Evolutionary conservation across 495 filamentous ascomycete genomes (phyloP), one percentile per base, ranked within the genome.

Genomic region (Tuber borchii): DNA sequence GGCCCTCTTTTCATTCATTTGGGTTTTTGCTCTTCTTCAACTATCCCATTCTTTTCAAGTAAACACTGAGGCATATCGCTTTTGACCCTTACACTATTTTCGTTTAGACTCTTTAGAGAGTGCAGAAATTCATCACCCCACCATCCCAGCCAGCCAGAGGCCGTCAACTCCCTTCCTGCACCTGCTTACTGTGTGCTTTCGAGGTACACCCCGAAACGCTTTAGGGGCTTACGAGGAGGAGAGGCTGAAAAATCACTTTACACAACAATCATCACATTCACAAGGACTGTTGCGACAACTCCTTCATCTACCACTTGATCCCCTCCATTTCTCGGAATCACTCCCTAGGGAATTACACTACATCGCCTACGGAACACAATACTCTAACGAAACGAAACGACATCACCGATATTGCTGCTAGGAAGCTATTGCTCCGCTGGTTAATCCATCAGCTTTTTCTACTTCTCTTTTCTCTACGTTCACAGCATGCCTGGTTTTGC

Each of bases 401-500:
- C 73, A 78, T 16, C 71, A 34, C 39, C 72, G 39, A 61, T 70
- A 71, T 26, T 26, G 51, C 46, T 48, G 26, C 51, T 44, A 48
- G 42, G 17, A 71, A 71, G 42, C 17, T 48, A 70, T 69, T 69
- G 51, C 34, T 44, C 31, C 61, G 48, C 71, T 39, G 61, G 71
- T 71, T 69, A 26, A 19, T 45, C 14, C 72, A 37, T 77, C 75
- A 71, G 39, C 37, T 75, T 65, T 65, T 46, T 44, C 76, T 74
- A 71, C 72, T 51, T 79, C 43, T 51, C 71, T n/a, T 39, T 74
- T 71, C 44, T 8, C 20, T 74, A 20, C 46, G 70, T 39, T 48
- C 26, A 70, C 44, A 61, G 71, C 20, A 82, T 82, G 81, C 81
- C 81, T 46, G 89, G 91, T 61, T 97, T 97, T 85, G 90, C 93